Evolutionary conservation across 164 flowering plant species (phyloP), one percentile per base, ranked within the genome.

Genomic region (Chimonanthus praecox): DNA sequence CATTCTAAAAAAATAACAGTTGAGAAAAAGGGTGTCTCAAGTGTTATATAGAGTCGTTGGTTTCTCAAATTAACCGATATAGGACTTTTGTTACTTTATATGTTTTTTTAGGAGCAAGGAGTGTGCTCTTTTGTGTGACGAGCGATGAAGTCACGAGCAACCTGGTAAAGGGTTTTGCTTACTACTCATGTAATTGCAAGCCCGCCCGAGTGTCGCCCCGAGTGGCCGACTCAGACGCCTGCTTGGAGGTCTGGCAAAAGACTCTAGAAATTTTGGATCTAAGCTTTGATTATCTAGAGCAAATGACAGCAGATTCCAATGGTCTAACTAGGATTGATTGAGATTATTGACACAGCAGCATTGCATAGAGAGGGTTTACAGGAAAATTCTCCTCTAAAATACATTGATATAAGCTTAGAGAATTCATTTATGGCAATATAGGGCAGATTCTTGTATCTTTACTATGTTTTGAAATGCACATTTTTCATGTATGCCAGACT

Each of bases 151-250:
- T 75, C 15, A 21, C 46, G 0, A 58, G 20, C 21, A 70, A 72
- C 51, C 73, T 80, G 65, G 67, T 21, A 2, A 75, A 73, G 47
- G 80, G 83, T 51, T 81, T 78, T 6, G 79, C 75, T 0, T 81
- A 81, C 70, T 81, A 75, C 58, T 73, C 83, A 2, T 70, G 74
- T 71, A 71, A 62, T 1, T 81, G 83, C 69, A 75, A 81, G 68
- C 80, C 76, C 18, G 78, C 72, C 47, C 73, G 62, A 62, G 58
- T 73, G 43, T 70, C 83, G 66, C 70, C 73, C 3, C 73, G 70
- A 45, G 79, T 73, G 13, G 65, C 44, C 47, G 77, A 81, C 11
- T 20, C 58, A 51, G 71, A 75, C 7, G 50, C 74, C 6, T 81
- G 80, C 46, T 33, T 64, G 5, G 73, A 68, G 47, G 73, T 81